Percentiles rank a stretch among this genome's conserved stretches.
Evolutionary conservation across 2,329 filamentous ascomycete genomes (phyloP).

Genomic region (Penicillium sp.): DNA sequence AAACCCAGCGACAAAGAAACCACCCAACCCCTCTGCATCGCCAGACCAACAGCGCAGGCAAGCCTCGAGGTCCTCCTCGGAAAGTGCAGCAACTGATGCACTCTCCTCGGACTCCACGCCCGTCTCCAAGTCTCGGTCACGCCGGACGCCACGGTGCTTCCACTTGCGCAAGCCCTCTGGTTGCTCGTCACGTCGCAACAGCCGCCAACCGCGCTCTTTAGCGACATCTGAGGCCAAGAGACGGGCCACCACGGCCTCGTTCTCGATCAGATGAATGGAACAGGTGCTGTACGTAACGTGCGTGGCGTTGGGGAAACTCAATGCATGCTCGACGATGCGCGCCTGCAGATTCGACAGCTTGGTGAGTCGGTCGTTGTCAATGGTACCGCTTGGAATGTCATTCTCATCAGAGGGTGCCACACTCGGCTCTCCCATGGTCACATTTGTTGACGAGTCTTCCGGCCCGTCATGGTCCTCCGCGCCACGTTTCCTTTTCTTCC

Average conservation of each 20-base stretch:
- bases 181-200: conserved; percentile 73
- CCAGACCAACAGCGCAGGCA: conserved; percentile 83
- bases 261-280: conserved; percentile 83
- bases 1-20: conserved; percentile 94
- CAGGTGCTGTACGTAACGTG: conserved; percentile 93
- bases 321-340: conserved; percentile 78
- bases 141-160: conserved; percentile 65
- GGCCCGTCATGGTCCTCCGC: conserved; percentile 23
- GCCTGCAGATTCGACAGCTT: conserved; percentile 82
- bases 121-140: conserved; percentile 37
- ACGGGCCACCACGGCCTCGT: conserved; percentile 78
- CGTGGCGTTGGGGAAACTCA: conserved; percentile 73
- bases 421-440: conserved; percentile 7
- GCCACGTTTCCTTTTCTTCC: conserved; percentile 52
- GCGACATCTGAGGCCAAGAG: conserved; percentile 72
- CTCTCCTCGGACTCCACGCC: conserved; percentile 15
- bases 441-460: conserved; percentile 14
- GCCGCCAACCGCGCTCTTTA: conserved; percentile 70
- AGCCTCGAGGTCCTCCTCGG: conserved; percentile 62
- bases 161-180: conserved; percentile 75
- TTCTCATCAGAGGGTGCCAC: conserved; percentile 44
- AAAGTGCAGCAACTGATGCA: conserved; percentile 37
- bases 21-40: conserved; percentile 83
- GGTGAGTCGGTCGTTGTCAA: conserved; percentile 65
- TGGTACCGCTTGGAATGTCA: conserved; percentile 48